Base-by-base conservation (phyloP, 768 basidiomycete species). In the Kwoniella sp. region DNA sequence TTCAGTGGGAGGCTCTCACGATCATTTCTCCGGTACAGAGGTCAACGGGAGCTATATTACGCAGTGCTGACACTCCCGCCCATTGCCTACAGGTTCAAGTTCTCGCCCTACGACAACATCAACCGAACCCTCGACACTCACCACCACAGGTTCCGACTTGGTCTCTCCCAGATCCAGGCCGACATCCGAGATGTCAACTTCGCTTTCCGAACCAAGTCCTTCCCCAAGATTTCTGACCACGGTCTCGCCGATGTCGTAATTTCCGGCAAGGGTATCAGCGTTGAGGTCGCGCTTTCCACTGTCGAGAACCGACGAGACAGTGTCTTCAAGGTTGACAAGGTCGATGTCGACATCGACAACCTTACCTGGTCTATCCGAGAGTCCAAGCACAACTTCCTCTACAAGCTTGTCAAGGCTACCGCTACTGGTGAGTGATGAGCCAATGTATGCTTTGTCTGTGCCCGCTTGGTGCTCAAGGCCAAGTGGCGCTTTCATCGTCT, bases 101-200 rank as follows among this genome's bases (percentile, higher is more conserved):
- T 97, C 82, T 89, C 87, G 30, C 93, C 93, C 0, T 93, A 94
- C 83, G 78, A 82, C 38, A 61, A 68, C 29, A 75, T 79, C 71
- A 79, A 82, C 56, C 71, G 56, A 37, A 84, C 82, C 65, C 73
- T 81, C 4, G 84, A 87, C 68, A 80, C 83, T 29, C 72, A 73
- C 64, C 85, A 85, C 70, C 91, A 95, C 79, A 85, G 86, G 59
- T 87, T 96, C 76, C 88, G 85, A 37, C 77, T 96, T 60, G 87
- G 86, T 8, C 84, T 96, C 38, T 84, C 84, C 29, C 93, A 97
- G 80, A 90, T 96, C 72, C 93, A 97, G 78, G 71, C 72, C 31
- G 93, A 96, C 71, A 90, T 98, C 86, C 86, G 90, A 17, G 93
- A 97, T 72, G 91, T 96, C 15, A 89, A 90, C 9, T 95, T 98